Percentiles rank a stretch among this genome's conserved stretches.
Evolutionary conservation across 805 yeast genomes (phyloP).

Genomic region (Spathaspora gorwiae): DNA sequence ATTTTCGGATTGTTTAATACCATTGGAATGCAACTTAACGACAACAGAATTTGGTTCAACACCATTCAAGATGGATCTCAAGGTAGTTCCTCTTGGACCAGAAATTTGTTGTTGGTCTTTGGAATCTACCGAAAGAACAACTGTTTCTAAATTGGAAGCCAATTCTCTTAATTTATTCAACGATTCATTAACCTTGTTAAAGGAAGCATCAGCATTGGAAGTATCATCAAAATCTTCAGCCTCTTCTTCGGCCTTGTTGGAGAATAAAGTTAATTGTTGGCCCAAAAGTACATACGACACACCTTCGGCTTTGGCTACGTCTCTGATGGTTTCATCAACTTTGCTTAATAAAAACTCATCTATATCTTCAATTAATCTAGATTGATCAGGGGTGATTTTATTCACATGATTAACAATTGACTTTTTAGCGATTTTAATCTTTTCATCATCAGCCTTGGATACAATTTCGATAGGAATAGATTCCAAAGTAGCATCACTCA

Average conservation of each 20-base stretch:
- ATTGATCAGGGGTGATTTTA: conserved; percentile 61
- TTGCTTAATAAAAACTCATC: conserved; percentile 54
- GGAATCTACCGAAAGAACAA: conserved; percentile 47
- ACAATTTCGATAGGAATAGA: conserved; percentile 60
- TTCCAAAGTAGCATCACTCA: conserved; percentile 35
- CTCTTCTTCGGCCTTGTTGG: conserved; percentile 38
- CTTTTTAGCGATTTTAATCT: conserved; percentile 59
- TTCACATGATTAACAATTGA: conserved; percentile 72
- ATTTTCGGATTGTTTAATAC: conserved; percentile 36
- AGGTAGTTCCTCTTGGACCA: conserved; percentile 60
- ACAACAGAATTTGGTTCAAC: conserved; percentile 36
- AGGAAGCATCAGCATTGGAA: conserved; percentile 57
- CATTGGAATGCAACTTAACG: conserved; percentile 45
- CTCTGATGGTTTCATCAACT: conserved; percentile 38
- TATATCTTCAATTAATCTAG: conserved; percentile 57
- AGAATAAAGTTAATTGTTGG: conserved; percentile 50
- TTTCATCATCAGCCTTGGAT: conserved; percentile 48
- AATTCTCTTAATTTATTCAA: conserved; percentile 57
- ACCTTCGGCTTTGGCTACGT: conserved; percentile 40
- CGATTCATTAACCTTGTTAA: conserved; percentile 50
- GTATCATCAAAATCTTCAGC: conserved; percentile 43
- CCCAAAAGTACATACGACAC: conserved; percentile 61
- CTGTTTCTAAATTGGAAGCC: conserved; percentile 49
- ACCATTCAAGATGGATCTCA: conserved; percentile 39
- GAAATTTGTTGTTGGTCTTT: conserved; percentile 50